A percentile compares a stretch with the other conserved stretches of the same genome.
phyloP scores from a whole-genome alignment of 306 rosid species.

The Hippophae tibetana region DNA sequence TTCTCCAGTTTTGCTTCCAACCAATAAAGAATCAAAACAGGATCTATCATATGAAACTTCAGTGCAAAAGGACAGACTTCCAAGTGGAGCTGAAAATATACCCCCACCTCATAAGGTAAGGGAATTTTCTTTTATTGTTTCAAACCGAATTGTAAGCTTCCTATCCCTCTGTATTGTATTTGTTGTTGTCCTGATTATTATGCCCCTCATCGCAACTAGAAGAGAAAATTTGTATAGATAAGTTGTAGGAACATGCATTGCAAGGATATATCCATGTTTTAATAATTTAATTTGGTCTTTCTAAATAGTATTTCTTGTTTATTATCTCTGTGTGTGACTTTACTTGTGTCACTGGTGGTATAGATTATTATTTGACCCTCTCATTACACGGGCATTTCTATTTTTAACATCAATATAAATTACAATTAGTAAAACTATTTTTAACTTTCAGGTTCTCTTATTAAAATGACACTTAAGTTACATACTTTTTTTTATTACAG shows the following conservation, averaged over 20 bases:
- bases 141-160: slow-evolving; percentile 2
- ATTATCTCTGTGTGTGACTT: no score
- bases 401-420: not conserved
- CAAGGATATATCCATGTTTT: no score
- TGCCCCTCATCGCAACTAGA: not conserved
- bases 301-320: no score
- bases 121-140: slow-evolving; percentile 3
- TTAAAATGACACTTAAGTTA: no score
- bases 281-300: no score
- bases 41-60: slow-evolving; percentile 36
- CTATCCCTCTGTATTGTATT: slow-evolving; percentile 2
- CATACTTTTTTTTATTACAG: no score
- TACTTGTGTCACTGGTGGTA: no score
- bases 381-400: not conserved
- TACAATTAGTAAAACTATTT: no score
- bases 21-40: slow-evolving; percentile 59
- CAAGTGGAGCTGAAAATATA: slow-evolving; percentile 67
- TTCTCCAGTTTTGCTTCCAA: slow-evolving; percentile 59
- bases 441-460: no score
- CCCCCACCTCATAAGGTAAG: slow-evolving; percentile 55
- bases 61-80: slow-evolving; percentile 45
- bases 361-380: not conserved
- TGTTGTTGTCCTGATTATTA: no score
- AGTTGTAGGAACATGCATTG: no score
- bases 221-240: no score